Base-by-base conservation (phyloP, 2,329 filamentous ascomycete species). In the Exophiala lecanii-corni region DNA sequence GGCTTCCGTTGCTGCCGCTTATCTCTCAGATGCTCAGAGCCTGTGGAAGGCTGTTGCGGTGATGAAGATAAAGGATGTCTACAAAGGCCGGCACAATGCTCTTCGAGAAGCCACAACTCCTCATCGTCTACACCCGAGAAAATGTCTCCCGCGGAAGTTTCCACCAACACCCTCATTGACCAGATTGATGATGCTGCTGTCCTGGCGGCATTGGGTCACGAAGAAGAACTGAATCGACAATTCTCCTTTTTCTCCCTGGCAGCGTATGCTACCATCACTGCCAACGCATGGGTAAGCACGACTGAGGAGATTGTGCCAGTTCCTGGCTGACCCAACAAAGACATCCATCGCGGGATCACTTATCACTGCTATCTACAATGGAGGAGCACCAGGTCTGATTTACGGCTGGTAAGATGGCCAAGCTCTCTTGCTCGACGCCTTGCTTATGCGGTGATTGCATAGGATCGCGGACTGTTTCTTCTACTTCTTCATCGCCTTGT, bases 401-500 rank as follows among this genome's bases (percentile, higher is more conserved):
- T 82, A 80, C 60, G 78, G 51, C n/a, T 44, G 7, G 41, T 40
- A 20, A 28, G 25, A 28, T 28, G 25, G 25, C 25, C 25, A 28
- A 28, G 25, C 25, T 28, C 25, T 28, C 25, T 28, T 28, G 25
- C 25, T 28, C 25, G 25, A 28, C 25, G n/a, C n/a, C 25, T 28
- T 28, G 25, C 25, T 28, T 28, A 28, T 28, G 25, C 25, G 25
- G 25, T 28, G 25, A 28, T 28, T 28, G 25, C 25, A 28, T 28
- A 28, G 25, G 25, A 28, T 28, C 25, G 65, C 60, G 2, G 67
- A 67, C 4, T 67, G 65, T 3, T 44, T 70, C 25, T 79, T 75
- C 53, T 81, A 81, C 64, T 76, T 73, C 67, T 62, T 75, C 40
- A 69, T 82, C 25, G 75, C 74, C 0, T 74, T 75, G 2, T 78